Base-by-base conservation (phyloP, 768 basidiomycete genomes). In the Lentinula detonsa region DNA sequence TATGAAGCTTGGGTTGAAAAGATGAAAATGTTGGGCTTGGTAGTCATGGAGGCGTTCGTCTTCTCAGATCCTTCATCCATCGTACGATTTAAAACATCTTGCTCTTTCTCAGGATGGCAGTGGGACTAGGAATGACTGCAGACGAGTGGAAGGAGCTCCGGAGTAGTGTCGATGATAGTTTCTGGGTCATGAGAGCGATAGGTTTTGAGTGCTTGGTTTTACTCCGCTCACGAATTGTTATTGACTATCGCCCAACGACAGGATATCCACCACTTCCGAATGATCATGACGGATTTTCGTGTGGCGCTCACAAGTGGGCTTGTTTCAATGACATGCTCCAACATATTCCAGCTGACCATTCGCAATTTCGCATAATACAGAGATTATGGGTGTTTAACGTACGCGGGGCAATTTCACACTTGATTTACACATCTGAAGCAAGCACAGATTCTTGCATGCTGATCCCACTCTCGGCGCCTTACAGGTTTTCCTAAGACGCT, bases 311-410 rank as follows among this genome's bases (percentile, higher is more conserved):
- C 75, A 93, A 88, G 92, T 93, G 67, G 65, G 69, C 62, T 33
- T 42, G 56, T 6, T 9, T 37, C 43, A 35, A 46, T 51, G 62
- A 28, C 62, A 21, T 42, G 49, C 23, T 54, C 57, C n/a, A 58
- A 53, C 5, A 50, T 45, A 42, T 13, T 37, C 16, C 34, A 50
- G 40, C 21, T 57, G 11, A 45, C 10, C 8, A 42, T 57, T 50
- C 65, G n/a, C n/a, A n/a, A n/a, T n/a, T n/a, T n/a, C n/a, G 52
- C 15, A 42, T 54, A 33, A 63, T 64, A 46, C 60, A 91, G 89
- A 70, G 94, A 96, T 70, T 97, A 96, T 66, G 95, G 95, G 28
- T 95, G 92, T 73, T 71, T 93, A 64, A 95, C 94, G 87, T 92
- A 72, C 68, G 82, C 42, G 5, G 16, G 7, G n/a, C 15, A 31